Conservation (phyloP, 106 monocot genomes). For the Platanthera guangdongensis region DNA sequence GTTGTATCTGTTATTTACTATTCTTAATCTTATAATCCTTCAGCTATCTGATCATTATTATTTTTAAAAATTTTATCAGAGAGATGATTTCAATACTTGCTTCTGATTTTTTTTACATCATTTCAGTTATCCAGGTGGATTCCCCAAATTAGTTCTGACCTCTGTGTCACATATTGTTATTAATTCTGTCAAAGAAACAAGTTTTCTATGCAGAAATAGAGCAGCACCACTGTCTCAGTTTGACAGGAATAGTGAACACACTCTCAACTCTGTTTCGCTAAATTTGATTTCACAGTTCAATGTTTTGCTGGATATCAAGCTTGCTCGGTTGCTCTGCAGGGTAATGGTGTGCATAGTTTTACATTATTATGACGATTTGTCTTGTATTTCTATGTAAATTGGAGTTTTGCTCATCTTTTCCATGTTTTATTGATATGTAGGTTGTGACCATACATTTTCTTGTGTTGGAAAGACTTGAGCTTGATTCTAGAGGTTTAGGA, state of each 20-base stretch:
- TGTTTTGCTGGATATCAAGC: constrained; percentile 10
- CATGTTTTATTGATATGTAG: constrained; percentile 13
- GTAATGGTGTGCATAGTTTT: constrained; percentile 25
- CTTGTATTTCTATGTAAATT: neutral
- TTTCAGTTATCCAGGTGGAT: constrained; percentile 37
- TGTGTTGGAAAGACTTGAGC: constrained; percentile 30
- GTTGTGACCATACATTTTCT: constrained; percentile 42
- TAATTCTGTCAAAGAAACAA: constrained; percentile 36
- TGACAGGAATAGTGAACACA: constrained; percentile 11
- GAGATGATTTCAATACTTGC: neutral
- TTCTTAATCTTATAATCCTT: neutral
- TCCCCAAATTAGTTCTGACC: constrained; percentile 36
- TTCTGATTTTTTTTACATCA: constrained; percentile 1
- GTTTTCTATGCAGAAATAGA: constrained; percentile 7
- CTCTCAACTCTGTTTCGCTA: constrained; percentile 10
- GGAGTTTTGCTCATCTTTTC: neutral
- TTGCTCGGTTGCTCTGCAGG: constrained; percentile 46
- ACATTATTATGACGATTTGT: neutral
- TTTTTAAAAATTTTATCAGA: neutral
- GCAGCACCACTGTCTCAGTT: neutral
- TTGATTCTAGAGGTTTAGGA: neutral
- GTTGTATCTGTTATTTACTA: neutral
- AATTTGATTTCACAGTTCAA: constrained; percentile 31
- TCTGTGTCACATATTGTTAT: constrained; percentile 63
- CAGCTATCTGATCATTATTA: neutral